Evolutionary conservation across 164 flowering plant species (phyloP), one percentile per base, ranked within the genome.

Genomic region (Vitis amurensis): DNA sequence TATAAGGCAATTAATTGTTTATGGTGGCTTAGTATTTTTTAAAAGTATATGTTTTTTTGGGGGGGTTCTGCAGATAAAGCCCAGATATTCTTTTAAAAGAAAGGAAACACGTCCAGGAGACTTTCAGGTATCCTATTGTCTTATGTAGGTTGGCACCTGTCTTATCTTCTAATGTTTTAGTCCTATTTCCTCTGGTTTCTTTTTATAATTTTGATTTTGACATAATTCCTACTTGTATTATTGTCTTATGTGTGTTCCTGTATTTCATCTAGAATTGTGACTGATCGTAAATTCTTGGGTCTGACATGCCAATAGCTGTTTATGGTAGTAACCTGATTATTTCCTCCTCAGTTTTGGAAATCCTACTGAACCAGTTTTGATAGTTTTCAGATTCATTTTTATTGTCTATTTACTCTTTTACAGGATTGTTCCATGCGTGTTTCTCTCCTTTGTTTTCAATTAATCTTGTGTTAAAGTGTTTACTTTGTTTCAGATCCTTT

Each of bases 31-130:
- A 44, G 7, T 57, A 31, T 14, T 66, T 37, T 65, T 4, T 55
- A 16, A 10, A 50, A 74, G 2, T 57, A 59, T 61, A 52, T 74
- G 16, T 63, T 60, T 67, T 55, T 66, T n/a, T 30, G 15, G 23
- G 53, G 23, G 11, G 15, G 8, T 37, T 53, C 64, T 73, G 71
- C 84, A 95, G 99, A 89, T 95, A 76, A 95, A 84, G 73, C 98
- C 99, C 19, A 89, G 98, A 75, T 92, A 88, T 73, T 84, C 98
- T 48, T 91, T 92, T 66, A 95, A 93, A 77, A 80, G 99, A 73
- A 91, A 89, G 85, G 99, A 92, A 80, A 76, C 81, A 55, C 88
- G 93, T 10, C 89, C 97, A 0, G 97, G 98, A 62, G 98, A 91
- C 63, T 91, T 90, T 83, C 99, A 89, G 99, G 99, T 93, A 76